Evolutionary conservation across 2,329 filamentous ascomycete species (phyloP).

Genomic region (Pseudogymnoascus destructans): DNA sequence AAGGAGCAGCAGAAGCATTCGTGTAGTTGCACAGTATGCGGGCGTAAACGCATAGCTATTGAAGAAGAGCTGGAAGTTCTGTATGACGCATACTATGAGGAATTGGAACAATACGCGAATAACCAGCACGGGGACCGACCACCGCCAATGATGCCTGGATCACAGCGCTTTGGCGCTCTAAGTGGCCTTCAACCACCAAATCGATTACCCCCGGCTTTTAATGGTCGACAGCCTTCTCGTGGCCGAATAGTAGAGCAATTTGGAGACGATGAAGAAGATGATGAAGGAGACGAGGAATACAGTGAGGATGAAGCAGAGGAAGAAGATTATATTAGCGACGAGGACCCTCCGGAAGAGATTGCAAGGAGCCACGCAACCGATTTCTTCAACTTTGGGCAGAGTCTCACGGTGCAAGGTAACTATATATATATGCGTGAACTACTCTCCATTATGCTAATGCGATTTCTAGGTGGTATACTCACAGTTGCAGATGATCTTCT

Average conservation of each 20-base stretch:
- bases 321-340: conserved; percentile 57
- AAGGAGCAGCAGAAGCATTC: conserved; percentile 99
- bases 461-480: conserved; percentile 74
- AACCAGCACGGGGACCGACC: conserved; percentile 60
- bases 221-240: conserved; percentile 56
- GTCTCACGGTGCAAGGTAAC: conserved; percentile 72
- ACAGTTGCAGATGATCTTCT: conserved; percentile 96
- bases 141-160: conserved; percentile 54
- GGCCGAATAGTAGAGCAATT: conserved; percentile 60
- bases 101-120: conserved; percentile 94
- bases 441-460: conserved; percentile 10
- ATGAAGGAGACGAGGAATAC: conserved; percentile 34
- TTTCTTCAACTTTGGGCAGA: conserved; percentile 96
- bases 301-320: conserved; percentile 37
- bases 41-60: conserved; percentile 88
- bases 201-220: conserved; percentile 44
- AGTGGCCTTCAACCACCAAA: conserved; percentile 43
- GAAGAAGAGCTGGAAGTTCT: conserved; percentile 95
- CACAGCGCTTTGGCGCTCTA: conserved; percentile 48
- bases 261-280: conserved; percentile 33
- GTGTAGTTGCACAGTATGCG: conserved; percentile 95
- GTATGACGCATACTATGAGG: conserved; percentile 97
- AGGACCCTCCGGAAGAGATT: conserved; percentile 42
- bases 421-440: conserved; percentile 13
- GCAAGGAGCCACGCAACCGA: conserved; percentile 61